Percentiles rank a stretch among this genome's conserved stretches.
Conservation (phyloP, 768 basidiomycete species). For the Rhodotorula taiwanensis region DNA sequence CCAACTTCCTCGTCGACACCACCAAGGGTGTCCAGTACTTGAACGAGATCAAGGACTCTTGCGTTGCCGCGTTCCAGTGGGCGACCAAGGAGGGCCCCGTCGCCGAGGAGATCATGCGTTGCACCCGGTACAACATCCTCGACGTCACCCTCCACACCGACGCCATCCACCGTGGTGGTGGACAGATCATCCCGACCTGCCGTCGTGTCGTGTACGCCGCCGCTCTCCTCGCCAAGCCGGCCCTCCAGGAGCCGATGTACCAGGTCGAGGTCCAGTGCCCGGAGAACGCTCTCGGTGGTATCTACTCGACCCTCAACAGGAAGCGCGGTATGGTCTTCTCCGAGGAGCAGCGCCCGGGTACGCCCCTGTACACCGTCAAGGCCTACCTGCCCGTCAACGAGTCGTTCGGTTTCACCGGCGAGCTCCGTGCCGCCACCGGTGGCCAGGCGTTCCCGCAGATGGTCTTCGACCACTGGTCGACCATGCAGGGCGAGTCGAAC, state of each 20-base stretch:
- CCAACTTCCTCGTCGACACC: conserved; percentile 93
- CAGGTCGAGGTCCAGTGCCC: conserved; percentile 90
- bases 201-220: conserved; percentile 95
- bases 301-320: conserved; percentile 66
- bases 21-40: conserved; percentile 91
- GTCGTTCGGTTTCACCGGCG: conserved; percentile 88
- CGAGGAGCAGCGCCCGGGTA: conserved; percentile 92
- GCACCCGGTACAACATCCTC: conserved; percentile 82
- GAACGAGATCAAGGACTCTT: conserved; percentile 99
- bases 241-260: conserved; percentile 94
- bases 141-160: conserved; percentile 69
- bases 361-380: conserved; percentile 98
- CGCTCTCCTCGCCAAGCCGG: conserved; percentile 79
- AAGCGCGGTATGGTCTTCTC: conserved; percentile 61
- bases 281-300: conserved; percentile 93
- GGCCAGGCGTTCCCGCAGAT: conserved; percentile 63
- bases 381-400: conserved; percentile 86
- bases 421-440: conserved; percentile 79
- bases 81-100: conserved; percentile 81
- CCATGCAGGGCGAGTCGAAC: conserved; percentile 35
- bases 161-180: conserved; percentile 98
- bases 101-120: conserved; percentile 98
- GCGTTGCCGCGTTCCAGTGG: conserved; percentile 99
- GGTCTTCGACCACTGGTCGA: conserved; percentile 78
- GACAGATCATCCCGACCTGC: conserved; percentile 94